These are phyloP conservation scores for Pestalotiopsis sp. DNA, from an alignment of 2,329 filamentous ascomycete species.

Conservation along the genomic window DNA sequence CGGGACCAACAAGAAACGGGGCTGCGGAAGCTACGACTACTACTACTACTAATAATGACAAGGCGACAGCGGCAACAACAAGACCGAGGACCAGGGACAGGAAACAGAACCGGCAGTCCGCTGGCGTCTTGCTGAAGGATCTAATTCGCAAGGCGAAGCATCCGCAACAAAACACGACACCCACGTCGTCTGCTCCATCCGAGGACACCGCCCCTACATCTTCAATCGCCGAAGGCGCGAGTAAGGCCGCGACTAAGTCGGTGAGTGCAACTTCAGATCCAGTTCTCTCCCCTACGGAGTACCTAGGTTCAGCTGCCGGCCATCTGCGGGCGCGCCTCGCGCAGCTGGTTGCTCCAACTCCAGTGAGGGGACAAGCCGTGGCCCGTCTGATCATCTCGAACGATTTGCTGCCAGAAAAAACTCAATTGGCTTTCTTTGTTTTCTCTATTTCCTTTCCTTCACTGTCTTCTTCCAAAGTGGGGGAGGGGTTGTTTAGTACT, in stretches of 20 bases:
- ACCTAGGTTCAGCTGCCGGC: neutral
- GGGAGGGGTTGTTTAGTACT: constrained; percentile 16
- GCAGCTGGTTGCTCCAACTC: constrained; percentile 10
- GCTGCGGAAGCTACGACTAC: neutral
- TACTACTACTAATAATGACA: neutral
- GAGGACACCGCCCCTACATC: neutral
- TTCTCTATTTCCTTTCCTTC: neutral
- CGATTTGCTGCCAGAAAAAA: constrained; percentile 12
- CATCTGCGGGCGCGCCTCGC: constrained; percentile 4
- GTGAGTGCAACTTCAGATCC: constrained; percentile 7
- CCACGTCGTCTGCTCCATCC: neutral
- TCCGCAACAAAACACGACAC: neutral
- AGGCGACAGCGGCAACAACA: constrained; percentile 7
- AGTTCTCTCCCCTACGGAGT: neutral
- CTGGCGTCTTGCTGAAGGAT: constrained; percentile 22
- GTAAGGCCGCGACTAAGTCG: neutral
- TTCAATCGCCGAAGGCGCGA: constrained; percentile 10
- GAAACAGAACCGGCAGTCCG: constrained; percentile 12
- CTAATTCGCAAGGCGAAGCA: constrained; percentile 26
- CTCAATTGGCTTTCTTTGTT: constrained; percentile 1
- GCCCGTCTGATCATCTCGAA: constrained; percentile 16
- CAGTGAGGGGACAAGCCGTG: constrained; percentile 15
- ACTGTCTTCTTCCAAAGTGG: neutral
- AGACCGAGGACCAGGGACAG: constrained; percentile 10
- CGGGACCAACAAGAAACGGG: constrained; percentile 16